Base-by-base conservation (phyloP, 164 flowering plant genomes). In the Vitis rotundifolia region DNA sequence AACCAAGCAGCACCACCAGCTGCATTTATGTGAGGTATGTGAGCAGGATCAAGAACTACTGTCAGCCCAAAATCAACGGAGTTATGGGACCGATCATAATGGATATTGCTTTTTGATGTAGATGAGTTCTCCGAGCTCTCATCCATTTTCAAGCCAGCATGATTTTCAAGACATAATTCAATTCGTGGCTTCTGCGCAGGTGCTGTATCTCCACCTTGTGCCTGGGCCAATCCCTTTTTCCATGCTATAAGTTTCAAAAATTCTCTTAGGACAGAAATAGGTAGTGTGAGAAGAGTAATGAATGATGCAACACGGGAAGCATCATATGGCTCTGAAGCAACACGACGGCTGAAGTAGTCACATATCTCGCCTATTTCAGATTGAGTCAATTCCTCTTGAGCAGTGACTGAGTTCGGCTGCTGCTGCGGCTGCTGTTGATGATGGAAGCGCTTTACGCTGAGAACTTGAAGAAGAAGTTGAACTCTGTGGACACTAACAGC, bases 1-100 rank as follows among this genome's bases (percentile, higher is more conserved):
- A 96, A 79, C 99, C 99, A 96, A 22, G 99, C 97, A 59, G 99
- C 97, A 56, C 99, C 99, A 55, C 99, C 99, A 44, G 98, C 95
- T 60, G 99, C 92, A 76, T 90, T 93, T 37, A 93, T 77, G 63
- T 85, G 89, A 65, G 99, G 99, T 65, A 96, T 85, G 68, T 86
- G 92, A 44, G 89, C 85, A 49, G 98, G 86, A 82, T 93, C 99
- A 58, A 96, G 93, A 69, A 96, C 99, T 28, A 93, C 88, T 2
- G 97, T 93, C 68, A 96, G 79, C 22, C 86, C 97, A 85, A 96
- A 96, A 66, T 93, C 97, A 19, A 96, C 99, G 0, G 87, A 84
- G 68, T 88, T 91, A 61, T 81, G 94, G 18, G 91, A 80, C 22
- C 97, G 79, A 58, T 91, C 91, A 77, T 96, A 88, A 63, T 90